These are phyloP conservation scores for Arachis hypogaea DNA, from an alignment of 306 rosid species.

Conservation along the genomic window DNA sequence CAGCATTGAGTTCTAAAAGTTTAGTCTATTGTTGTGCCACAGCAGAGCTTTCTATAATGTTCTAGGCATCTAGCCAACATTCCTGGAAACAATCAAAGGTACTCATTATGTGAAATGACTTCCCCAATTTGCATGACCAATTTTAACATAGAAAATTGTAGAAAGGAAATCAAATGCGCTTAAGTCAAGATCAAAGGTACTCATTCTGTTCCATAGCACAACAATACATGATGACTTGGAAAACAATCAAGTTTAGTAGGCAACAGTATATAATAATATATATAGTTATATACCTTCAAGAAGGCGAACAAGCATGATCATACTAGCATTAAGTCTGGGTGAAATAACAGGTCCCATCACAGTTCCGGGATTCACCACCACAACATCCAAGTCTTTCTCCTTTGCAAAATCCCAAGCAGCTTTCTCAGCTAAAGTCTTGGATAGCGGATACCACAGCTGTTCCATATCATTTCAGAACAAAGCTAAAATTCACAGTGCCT, in stretches of 20 bases:
- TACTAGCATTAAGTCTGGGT: constrained; percentile 81
- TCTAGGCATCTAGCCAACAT: neutral
- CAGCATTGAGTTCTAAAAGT: no score
- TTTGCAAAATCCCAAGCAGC: constrained; percentile 85
- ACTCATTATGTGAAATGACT: neutral
- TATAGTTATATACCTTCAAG: constrained; percentile 65
- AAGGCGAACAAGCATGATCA: constrained; percentile 76
- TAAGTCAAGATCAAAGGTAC: constrained; percentile 15
- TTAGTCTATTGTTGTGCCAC: neutral
- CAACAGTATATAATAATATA: neutral
- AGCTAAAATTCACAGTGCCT: constrained; percentile 1
- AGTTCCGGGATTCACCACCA: constrained; percentile 90
- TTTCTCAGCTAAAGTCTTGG: constrained; percentile 87
- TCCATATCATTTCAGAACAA: constrained; percentile 11
- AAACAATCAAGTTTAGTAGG: neutral
- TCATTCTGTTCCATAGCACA: neutral
- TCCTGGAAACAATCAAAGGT: neutral
- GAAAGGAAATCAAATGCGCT: constrained; percentile 9
- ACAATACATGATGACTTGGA: neutral
- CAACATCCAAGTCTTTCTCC: constrained; percentile 84
- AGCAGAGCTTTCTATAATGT: neutral
- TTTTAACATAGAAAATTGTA: neutral
- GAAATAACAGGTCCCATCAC: constrained; percentile 84
- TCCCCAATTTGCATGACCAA: neutral
- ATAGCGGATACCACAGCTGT: constrained; percentile 89